These are phyloP conservation scores for Sporothrix pallida DNA, from an alignment of 2,329 filamentous ascomycete species.

Conservation along the genomic window DNA sequence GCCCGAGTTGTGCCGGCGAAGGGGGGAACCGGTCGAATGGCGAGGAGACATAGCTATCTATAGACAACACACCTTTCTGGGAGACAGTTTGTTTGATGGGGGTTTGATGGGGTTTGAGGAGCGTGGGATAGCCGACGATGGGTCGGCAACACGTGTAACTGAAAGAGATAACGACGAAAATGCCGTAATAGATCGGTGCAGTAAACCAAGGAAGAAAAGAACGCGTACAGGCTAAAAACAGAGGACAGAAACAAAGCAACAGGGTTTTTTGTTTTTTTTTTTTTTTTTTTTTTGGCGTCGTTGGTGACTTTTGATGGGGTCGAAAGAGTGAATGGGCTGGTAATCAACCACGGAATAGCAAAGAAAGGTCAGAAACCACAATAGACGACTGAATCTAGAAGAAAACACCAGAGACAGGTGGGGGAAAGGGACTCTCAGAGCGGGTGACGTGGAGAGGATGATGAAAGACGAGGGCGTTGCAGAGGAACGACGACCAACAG, in stretches of 20 bases:
- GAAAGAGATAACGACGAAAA: conserved; percentile 37
- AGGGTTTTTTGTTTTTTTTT: neutral
- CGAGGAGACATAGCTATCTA: conserved; percentile 49
- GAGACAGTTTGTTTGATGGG: neutral
- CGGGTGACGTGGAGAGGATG: neutral
- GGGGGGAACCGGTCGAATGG: conserved; percentile 51
- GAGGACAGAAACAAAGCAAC: neutral
- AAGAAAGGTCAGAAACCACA: conserved; percentile 3
- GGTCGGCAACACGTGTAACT: conserved; percentile 28
- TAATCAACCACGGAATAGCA: neutral
- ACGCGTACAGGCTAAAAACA: conserved; percentile 10
- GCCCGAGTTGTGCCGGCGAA: conserved; percentile 45
- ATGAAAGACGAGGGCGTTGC: neutral
- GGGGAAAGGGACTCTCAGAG: neutral
- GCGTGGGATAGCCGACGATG: too few species aligned
- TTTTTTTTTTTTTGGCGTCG: neutral
- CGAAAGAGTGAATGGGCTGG: conserved; percentile 8
- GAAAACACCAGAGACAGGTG: neutral
- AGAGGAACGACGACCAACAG: neutral
- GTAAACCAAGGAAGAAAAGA: conserved; percentile 36
- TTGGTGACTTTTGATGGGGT: neutral
- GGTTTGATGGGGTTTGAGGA: too few species aligned
- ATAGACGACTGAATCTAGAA: neutral
- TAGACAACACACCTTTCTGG: conserved; percentile 1
- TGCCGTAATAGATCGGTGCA: conserved; percentile 36